Conservation (phyloP, 192 early-diverging fungal genomes). For the Coemansia sp. region DNA sequence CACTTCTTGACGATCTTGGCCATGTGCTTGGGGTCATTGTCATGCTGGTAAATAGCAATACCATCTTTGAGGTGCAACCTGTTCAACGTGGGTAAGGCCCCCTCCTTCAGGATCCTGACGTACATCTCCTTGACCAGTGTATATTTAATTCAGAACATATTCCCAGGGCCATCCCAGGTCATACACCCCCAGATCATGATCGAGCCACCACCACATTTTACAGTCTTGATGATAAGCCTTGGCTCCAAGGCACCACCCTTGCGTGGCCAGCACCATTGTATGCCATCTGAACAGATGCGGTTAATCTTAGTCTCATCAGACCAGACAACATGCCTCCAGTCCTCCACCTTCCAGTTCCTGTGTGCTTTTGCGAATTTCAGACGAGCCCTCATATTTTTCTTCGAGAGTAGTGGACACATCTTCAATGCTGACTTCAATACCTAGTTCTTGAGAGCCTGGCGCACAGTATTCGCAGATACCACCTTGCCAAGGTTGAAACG, state of each 20-base stretch:
- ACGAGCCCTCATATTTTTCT: background rate
- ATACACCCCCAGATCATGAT: slow-evolving; percentile 40
- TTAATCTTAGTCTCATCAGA: slow-evolving; percentile 49
- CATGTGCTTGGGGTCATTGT: slow-evolving; percentile 31
- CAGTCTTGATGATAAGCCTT: slow-evolving; percentile 9
- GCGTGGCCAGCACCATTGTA: slow-evolving; percentile 17
- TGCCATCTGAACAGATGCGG: slow-evolving; percentile 36
- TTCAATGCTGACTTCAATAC: background rate
- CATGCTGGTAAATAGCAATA: slow-evolving; percentile 23
- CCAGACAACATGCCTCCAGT: slow-evolving; percentile 36
- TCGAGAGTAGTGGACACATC: background rate
- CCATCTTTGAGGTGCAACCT: background rate
- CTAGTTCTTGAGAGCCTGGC: background rate
- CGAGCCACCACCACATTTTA: slow-evolving; percentile 30
- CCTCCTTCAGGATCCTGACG: background rate
- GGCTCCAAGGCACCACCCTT: background rate
- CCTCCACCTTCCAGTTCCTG: slow-evolving; percentile 28
- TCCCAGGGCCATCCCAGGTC: slow-evolving; percentile 13
- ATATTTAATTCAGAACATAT: slow-evolving; percentile 9
- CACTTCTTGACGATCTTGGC: background rate
- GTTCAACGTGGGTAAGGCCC: slow-evolving; percentile 2
- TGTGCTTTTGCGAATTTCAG: slow-evolving; percentile 17
- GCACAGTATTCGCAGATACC: background rate
- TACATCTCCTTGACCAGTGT: slow-evolving; percentile 11
- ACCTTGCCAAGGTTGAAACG: background rate